Conservation (phyloP, 768 basidiomycete species). For the Calocybe gangraenosa region DNA sequence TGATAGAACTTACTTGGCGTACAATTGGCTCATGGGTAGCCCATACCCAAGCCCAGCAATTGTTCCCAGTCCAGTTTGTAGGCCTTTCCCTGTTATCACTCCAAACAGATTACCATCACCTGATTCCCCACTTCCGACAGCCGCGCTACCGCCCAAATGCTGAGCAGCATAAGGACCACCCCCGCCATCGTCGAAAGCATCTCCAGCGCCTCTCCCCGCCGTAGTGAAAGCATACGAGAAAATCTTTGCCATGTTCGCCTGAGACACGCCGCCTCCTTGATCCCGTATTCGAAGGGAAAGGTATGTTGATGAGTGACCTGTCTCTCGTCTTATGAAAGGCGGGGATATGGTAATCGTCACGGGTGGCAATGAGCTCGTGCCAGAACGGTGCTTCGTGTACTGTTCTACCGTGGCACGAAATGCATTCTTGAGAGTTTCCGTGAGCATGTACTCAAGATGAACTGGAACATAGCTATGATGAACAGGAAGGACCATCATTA, state of each 20-base stretch:
- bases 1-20: conserved; percentile 45
- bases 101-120: conserved; percentile 60
- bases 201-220: conserved; percentile 49
- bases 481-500: conserved; percentile 6
- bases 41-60: conserved; percentile 90
- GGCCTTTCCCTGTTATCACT: conserved; percentile 72
- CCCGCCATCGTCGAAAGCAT: conserved; percentile 31
- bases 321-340: conserved; percentile 29
- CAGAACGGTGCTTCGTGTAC: conserved; percentile 42
- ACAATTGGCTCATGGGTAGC: conserved; percentile 73
- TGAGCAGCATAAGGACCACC: conserved; percentile 80
- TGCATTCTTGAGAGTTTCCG: conserved; percentile 87
- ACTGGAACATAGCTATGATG: conserved; percentile 68
- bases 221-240: conserved; percentile 94
- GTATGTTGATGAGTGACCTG: conserved; percentile 34
- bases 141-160: conserved; percentile 68
- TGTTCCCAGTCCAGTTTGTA: conserved; percentile 82
- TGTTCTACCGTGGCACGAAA: conserved; percentile 87
- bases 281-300: conserved; percentile 81
- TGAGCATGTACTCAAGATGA: conserved; percentile 88
- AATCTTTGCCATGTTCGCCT: conserved; percentile 68
- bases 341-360: conserved; percentile 70
- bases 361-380: conserved; percentile 45
- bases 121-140: conserved; percentile 39
- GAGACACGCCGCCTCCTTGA: conserved; percentile 81